Evolutionary conservation across 2,329 filamentous ascomycete genomes (phyloP).

Genomic region (Fusarium sp.): DNA sequence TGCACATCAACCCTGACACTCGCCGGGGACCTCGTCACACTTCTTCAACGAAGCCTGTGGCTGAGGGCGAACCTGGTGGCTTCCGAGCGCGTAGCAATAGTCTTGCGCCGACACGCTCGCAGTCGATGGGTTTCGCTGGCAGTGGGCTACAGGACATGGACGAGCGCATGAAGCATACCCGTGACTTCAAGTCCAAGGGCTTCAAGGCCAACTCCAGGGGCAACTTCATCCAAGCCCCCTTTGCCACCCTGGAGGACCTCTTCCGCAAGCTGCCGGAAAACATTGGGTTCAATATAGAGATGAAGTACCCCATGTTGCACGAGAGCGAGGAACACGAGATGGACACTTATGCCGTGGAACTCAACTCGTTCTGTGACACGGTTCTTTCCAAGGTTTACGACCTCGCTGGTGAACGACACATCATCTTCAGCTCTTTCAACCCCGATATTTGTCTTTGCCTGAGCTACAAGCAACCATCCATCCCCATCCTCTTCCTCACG

Average conservation of each 20-base stretch:
- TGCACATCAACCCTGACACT: slow-evolving; percentile 80
- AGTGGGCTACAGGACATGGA: slow-evolving; percentile 59
- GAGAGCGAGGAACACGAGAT: slow-evolving; percentile 96
- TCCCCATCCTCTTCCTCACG: slow-evolving; percentile 93
- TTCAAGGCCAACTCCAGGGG: slow-evolving; percentile 96
- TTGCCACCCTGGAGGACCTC: slow-evolving; percentile 93
- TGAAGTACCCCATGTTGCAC: slow-evolving; percentile 99
- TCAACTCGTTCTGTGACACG: slow-evolving; percentile 96
- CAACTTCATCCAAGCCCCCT: slow-evolving; percentile 94
- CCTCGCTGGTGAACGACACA: slow-evolving; percentile 81
- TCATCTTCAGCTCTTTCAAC: slow-evolving; percentile 98
- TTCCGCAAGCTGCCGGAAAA: slow-evolving; percentile 85
- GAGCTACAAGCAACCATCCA: slow-evolving; percentile 96
- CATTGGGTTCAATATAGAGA: slow-evolving; percentile 97
- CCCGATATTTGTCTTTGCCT: slow-evolving; percentile 95
- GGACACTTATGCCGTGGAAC: slow-evolving; percentile 94
- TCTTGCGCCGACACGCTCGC: slow-evolving; percentile 61
- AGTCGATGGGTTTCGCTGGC: slow-evolving; percentile 66
- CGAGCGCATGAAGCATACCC: slow-evolving; percentile 96
- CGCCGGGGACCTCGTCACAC: slow-evolving; percentile 29
- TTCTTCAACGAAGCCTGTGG: slow-evolving; percentile 18
- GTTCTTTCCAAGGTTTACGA: slow-evolving; percentile 93
- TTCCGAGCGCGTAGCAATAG: slow-evolving; percentile 53
- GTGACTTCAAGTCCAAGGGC: slow-evolving; percentile 93
- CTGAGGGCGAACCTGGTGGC: slow-evolving; percentile 49